These are phyloP conservation scores for Ceratobasidium sp. DNA, from an alignment of 1,284 basidiomycete species.

Conservation along the genomic window DNA sequence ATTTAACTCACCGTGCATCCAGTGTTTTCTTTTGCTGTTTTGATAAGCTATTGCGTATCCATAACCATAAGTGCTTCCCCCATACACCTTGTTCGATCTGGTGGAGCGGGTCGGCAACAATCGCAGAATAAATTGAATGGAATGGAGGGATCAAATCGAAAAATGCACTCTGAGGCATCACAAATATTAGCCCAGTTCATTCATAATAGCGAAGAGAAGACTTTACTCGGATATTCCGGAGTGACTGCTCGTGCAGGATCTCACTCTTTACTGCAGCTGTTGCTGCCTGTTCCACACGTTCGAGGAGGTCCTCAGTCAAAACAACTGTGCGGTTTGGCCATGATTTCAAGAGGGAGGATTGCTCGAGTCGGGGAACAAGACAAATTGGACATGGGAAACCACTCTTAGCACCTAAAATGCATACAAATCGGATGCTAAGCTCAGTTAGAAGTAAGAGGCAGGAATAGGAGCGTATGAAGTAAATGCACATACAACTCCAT, in stretches of 20 bases:
- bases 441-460: not conserved
- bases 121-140: not conserved
- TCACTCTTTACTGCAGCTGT: not conserved
- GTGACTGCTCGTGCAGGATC: not conserved
- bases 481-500: slow-evolving; percentile 3
- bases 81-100: slow-evolving; percentile 4
- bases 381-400: not conserved
- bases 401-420: not conserved
- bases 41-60: not conserved
- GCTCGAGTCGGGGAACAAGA: not conserved
- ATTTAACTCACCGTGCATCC: not conserved
- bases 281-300: not conserved
- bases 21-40: not conserved
- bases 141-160: not conserved
- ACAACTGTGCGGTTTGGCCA: not conserved
- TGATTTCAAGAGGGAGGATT: not conserved
- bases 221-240: not conserved
- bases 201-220: too few relatives aligned
- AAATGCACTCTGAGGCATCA: not conserved
- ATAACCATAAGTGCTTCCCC: not conserved
- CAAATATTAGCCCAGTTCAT: not conserved
- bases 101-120: not conserved
- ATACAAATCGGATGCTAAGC: not conserved
- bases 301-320: not conserved
- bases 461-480: too few relatives aligned